A percentile compares a stretch with the other conserved stretches of the same genome.
These are phyloP conservation scores for Encephalitozoon cuniculi DNA, from an alignment of 371 early-diverging fungal genomes.

Conservation along the genomic window DNA sequence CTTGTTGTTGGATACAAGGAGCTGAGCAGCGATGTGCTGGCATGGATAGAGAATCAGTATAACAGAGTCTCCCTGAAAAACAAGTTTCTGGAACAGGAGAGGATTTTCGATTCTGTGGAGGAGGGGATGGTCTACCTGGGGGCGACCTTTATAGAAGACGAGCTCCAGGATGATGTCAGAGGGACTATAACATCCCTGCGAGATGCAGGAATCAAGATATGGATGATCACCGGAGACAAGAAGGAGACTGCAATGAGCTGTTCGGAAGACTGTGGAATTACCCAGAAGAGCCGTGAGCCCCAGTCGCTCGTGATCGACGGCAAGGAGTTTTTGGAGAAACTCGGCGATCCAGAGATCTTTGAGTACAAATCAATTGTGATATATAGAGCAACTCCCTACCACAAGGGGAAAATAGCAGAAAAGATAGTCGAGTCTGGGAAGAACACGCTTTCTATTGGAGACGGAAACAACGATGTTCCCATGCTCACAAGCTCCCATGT, in stretches of 20 bases:
- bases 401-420: slow-evolving; percentile 80
- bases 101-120: slow-evolving; percentile 70
- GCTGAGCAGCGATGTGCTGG: slow-evolving; percentile 67
- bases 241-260: slow-evolving; percentile 88
- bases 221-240: slow-evolving; percentile 98
- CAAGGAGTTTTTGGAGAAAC: slow-evolving; percentile 1
- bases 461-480: slow-evolving; percentile 74
- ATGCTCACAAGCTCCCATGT: slow-evolving; percentile 93
- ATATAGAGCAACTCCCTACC: slow-evolving; percentile 74
- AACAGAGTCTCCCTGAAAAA: slow-evolving; percentile 62
- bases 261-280: slow-evolving; percentile 49
- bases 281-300: not conserved
- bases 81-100: slow-evolving; percentile 63
- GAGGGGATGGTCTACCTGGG: slow-evolving; percentile 72
- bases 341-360: slow-evolving; percentile 5
- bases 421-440: slow-evolving; percentile 70
- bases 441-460: slow-evolving; percentile 77
- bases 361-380: slow-evolving; percentile 43
- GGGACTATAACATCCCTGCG: slow-evolving; percentile 74
- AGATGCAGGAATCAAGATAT: slow-evolving; percentile 82
- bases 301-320: slow-evolving; percentile 14
- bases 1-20: slow-evolving; percentile 72
- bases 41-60: slow-evolving; percentile 63
- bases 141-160: slow-evolving; percentile 91
- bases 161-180: slow-evolving; percentile 83